Evolutionary conservation across 2,329 filamentous ascomycete genomes (phyloP).

Genomic region (Aspergillus sp.): DNA sequence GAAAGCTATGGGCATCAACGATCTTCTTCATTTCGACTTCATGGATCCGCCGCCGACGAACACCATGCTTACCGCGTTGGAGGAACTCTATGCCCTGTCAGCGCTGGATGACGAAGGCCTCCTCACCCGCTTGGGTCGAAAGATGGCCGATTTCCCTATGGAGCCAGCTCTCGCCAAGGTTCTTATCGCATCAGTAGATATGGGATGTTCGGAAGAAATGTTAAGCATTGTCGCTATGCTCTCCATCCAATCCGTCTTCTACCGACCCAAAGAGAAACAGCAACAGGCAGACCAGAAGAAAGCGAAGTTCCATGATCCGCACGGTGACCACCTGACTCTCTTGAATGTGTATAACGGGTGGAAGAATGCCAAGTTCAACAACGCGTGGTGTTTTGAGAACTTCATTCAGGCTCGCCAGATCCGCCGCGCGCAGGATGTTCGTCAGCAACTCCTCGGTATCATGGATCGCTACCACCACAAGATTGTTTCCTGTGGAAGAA

Average conservation of each 20-base stretch:
- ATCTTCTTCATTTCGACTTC: constrained; percentile 94
- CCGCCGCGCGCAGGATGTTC: constrained; percentile 84
- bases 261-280: constrained; percentile 96
- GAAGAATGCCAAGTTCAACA: constrained; percentile 79
- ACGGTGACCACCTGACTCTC: constrained; percentile 90
- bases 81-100: constrained; percentile 89
- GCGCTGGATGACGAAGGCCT: constrained; percentile 94
- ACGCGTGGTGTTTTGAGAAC: constrained; percentile 95
- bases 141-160: constrained; percentile 99
- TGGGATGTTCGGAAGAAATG: constrained; percentile 89
- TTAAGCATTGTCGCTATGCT: constrained; percentile 95
- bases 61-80: constrained; percentile 93
- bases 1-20: constrained; percentile 99
- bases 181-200: constrained; percentile 81
- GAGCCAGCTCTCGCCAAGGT: constrained; percentile 89
- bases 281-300: constrained; percentile 96
- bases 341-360: constrained; percentile 98
- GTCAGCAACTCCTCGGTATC: constrained; percentile 87
- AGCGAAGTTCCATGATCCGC: constrained; percentile 92
- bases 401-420: constrained; percentile 93
- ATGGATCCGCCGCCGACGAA: constrained; percentile 98
- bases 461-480: constrained; percentile 87
- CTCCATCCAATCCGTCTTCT: constrained; percentile 82
- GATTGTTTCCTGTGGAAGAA: constrained; percentile 78
- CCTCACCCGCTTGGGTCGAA: constrained; percentile 83